phyloP scores from a whole-genome alignment of 495 filamentous ascomycete genomes.

The Aspergillus saccharolyticus region DNA sequence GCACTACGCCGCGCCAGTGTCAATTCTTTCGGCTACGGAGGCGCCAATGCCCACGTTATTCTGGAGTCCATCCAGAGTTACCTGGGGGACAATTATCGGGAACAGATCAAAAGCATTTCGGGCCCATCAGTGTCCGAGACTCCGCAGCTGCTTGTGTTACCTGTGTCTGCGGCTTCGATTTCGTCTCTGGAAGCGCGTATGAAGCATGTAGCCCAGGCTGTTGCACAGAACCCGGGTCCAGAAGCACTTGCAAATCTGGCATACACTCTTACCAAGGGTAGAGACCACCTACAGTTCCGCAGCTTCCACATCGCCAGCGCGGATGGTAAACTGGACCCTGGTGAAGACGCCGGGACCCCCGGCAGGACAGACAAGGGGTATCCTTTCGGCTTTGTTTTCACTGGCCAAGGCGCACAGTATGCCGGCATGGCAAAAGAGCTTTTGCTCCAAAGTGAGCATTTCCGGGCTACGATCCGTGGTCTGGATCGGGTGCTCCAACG shows the following conservation, averaged over 20 bases:
- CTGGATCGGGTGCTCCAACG: slow-evolving; percentile 11
- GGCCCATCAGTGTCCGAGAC: too few species aligned
- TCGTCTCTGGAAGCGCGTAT: background rate
- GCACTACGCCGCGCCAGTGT: slow-evolving; percentile 22
- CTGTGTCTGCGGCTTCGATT: background rate
- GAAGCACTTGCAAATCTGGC: background rate
- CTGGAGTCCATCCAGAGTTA: slow-evolving; percentile 3
- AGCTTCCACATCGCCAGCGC: slow-evolving; percentile 1
- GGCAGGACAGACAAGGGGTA: background rate
- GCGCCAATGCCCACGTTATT: slow-evolving; percentile 24
- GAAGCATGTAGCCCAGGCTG: background rate
- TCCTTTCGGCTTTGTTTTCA: slow-evolving; percentile 18
- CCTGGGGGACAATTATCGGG: background rate
- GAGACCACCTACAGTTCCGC: background rate
- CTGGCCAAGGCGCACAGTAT: slow-evolving; percentile 29
- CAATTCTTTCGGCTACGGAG: slow-evolving; percentile 35
- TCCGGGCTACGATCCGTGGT: slow-evolving; percentile 4
- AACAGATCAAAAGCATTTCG: background rate
- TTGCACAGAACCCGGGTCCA: background rate
- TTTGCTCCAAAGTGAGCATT: background rate
- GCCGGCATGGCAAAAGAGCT: slow-evolving; percentile 21
- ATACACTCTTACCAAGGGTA: background rate
- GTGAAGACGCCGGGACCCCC: background rate
- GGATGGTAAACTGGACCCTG: background rate
- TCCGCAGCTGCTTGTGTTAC: background rate